Evolutionary conservation across 345 rosid genomes (phyloP).

Genomic region (Eucalyptus marginata): DNA sequence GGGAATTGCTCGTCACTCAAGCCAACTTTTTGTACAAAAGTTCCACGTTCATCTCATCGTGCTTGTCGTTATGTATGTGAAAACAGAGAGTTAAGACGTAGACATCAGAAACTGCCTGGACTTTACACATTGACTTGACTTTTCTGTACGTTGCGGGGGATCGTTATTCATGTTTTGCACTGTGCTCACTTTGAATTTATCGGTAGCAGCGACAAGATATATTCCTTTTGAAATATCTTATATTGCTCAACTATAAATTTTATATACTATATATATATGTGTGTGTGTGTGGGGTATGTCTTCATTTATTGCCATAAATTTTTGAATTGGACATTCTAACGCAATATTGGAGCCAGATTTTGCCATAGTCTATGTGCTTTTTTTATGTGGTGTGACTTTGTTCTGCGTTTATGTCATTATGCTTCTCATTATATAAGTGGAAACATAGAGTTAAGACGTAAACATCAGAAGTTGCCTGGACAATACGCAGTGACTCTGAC

Average conservation of each 20-base stretch:
- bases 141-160: not conserved
- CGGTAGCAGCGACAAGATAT: not conserved
- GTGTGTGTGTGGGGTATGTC: accelerated
- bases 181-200: not conserved
- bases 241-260: not conserved
- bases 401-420: not conserved
- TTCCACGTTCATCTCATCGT: not conserved
- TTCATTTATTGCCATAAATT: no score
- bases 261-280: no score
- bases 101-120: not conserved
- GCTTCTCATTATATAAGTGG: not conserved
- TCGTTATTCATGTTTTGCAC: not conserved
- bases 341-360: no score
- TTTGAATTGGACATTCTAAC: no score
- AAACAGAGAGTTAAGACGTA: not conserved
- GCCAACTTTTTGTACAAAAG: not conserved
- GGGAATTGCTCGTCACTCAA: not conserved
- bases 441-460: not conserved
- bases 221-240: no score
- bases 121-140: not conserved
- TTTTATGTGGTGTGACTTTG: no score
- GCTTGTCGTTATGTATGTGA: not conserved
- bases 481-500: not conserved
- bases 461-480: not conserved
- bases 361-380: no score